Evolutionary conservation across 179 eudicot genomes (phyloP).

Genomic region (Heliamphora pulchella): DNA sequence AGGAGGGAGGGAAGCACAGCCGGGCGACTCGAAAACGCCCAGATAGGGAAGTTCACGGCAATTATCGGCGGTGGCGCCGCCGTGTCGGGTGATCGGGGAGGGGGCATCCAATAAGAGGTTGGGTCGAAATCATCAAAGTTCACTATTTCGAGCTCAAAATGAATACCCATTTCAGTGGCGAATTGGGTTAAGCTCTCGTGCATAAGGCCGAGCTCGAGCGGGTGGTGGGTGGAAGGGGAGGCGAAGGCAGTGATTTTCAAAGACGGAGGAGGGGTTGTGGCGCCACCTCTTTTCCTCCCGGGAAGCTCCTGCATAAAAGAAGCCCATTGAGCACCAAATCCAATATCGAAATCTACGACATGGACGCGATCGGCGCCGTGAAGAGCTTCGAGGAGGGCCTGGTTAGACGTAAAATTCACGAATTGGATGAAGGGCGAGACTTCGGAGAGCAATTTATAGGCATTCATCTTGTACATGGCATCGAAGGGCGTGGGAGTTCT

Average conservation of each 20-base stretch:
- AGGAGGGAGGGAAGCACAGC: conserved; percentile 39
- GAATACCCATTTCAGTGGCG: conserved; percentile 53
- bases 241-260: conserved; percentile 74
- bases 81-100: conserved; percentile 25
- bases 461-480: conserved; percentile 69
- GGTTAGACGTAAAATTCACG: conserved; percentile 76
- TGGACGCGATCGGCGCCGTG: conserved; percentile 65
- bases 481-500: conserved; percentile 41
- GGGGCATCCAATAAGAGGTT: conserved; percentile 45
- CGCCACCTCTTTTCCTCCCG: conserved; percentile 37
- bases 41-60: conserved; percentile 59
- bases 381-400: conserved; percentile 77
- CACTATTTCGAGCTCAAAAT: conserved; percentile 58
- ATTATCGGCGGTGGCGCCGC: conserved; percentile 27
- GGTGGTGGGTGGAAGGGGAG: conserved; percentile 51
- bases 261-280: conserved; percentile 26
- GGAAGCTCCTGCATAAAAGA: conserved; percentile 93
- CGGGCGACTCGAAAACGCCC: conserved; percentile 32
- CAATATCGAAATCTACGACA: conserved; percentile 78
- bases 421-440: conserved; percentile 73
- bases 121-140: conserved; percentile 59
- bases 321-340: conserved; percentile 96
- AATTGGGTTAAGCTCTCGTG: conserved; percentile 65
- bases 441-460: conserved; percentile 76
- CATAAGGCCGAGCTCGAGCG: conserved; percentile 57